phyloP scores from a whole-genome alignment of 2,329 filamentous ascomycete species.

The Aspergillus vadensis region DNA sequence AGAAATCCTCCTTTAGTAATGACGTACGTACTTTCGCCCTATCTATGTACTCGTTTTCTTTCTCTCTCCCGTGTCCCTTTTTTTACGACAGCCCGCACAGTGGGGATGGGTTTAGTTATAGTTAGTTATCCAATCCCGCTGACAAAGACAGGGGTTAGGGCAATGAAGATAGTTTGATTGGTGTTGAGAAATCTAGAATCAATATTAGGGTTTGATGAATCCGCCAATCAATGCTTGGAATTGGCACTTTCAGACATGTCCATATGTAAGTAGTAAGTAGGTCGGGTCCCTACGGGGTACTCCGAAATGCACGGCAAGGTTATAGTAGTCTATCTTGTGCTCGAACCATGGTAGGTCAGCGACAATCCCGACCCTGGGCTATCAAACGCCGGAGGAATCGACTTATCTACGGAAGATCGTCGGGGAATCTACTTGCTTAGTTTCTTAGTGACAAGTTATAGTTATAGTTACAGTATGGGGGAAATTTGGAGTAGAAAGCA shows the following conservation, averaged over 20 bases:
- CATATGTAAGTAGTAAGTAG: too few relatives aligned
- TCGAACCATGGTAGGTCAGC: neutral
- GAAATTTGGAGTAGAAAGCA: too few relatives aligned
- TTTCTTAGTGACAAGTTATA: too few relatives aligned
- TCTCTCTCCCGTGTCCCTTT: neutral
- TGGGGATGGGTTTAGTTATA: neutral
- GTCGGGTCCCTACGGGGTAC: neutral
- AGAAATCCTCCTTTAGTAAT: neutral
- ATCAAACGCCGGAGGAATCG: neutral
- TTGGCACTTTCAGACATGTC: too few relatives aligned
- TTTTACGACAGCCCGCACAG: neutral
- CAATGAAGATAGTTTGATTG: neutral
- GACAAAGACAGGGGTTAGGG: neutral
- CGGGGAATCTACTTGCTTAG: neutral
- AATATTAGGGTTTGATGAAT: neutral
- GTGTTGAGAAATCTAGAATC: neutral
- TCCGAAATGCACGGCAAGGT: too few relatives aligned
- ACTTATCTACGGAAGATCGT: conserved; percentile 11
- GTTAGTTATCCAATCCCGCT: neutral
- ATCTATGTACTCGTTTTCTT: too few relatives aligned
- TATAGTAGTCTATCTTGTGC: too few relatives aligned
- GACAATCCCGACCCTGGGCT: conserved; percentile 1
- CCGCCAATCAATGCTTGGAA: neutral
- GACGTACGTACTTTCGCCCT: neutral
- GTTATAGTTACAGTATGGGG: too few relatives aligned